Percentiles rank a stretch among this genome's conserved stretches.
These are phyloP conservation scores for Diatrype stigma DNA, from an alignment of 2,329 filamentous ascomycete species.

Conservation along the genomic window DNA sequence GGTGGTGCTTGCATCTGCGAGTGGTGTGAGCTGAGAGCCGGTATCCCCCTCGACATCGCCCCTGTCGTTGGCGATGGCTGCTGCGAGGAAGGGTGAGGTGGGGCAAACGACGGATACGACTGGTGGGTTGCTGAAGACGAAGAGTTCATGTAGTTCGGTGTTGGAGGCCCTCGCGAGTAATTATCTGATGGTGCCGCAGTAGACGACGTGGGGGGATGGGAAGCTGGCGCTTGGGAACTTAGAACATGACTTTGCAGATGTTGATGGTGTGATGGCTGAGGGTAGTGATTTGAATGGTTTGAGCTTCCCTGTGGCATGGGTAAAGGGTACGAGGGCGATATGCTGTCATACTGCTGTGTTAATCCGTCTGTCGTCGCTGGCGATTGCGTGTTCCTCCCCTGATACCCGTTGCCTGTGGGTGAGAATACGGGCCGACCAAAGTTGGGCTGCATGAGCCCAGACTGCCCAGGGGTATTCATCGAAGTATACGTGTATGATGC, in stretches of 20 bases:
- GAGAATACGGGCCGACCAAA: slow-evolving; percentile 29
- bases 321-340: slow-evolving; percentile 61
- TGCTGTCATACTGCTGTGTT: slow-evolving; percentile 64
- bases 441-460: slow-evolving; percentile 42
- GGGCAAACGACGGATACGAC: slow-evolving; percentile 41
- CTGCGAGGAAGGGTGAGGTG: slow-evolving; percentile 23
- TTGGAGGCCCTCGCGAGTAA: slow-evolving; percentile 54
- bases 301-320: slow-evolving; percentile 50
- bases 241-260: slow-evolving; percentile 39
- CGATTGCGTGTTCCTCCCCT: slow-evolving; percentile 51
- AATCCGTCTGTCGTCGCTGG: slow-evolving; percentile 58
- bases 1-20: slow-evolving; percentile 53
- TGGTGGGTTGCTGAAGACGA: slow-evolving; percentile 45
- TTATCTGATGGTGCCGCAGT: slow-evolving; percentile 56
- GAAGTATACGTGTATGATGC: slow-evolving; percentile 52
- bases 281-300: slow-evolving; percentile 27
- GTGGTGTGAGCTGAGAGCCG: slow-evolving; percentile 36
- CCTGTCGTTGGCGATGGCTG: slow-evolving; percentile 46
- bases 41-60: slow-evolving; percentile 28
- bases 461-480: slow-evolving; percentile 48
- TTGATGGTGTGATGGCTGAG: slow-evolving; percentile 28
- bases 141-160: slow-evolving; percentile 56
- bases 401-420: slow-evolving; percentile 34
- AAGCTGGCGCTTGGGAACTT: slow-evolving; percentile 40
- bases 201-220: slow-evolving; percentile 47